Base-by-base conservation (phyloP, 164 flowering plant genomes). In the Piper betle region DNA sequence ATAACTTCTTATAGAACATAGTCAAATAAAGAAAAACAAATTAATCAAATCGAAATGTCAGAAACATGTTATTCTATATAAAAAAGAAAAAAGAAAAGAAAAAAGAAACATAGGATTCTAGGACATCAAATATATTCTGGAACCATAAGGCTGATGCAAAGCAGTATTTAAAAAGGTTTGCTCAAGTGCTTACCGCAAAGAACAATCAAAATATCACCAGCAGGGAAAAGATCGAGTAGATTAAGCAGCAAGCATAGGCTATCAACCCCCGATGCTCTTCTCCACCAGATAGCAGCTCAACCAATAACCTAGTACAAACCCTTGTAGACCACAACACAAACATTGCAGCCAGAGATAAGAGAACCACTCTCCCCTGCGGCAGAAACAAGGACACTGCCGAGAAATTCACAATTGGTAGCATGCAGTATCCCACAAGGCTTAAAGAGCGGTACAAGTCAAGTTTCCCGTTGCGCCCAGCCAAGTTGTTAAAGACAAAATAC, bases 251-350 rank as follows among this genome's bases (percentile, higher is more conserved):
- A 0, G 97, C 90, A 63, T 88, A 91, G 63, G 88, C 83, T 38
- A 91, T 80, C 75, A 91, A 73, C 7, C 94, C 91, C 4, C 84
- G 79, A 64, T 86, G 90, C 74, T 91, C 97, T 4, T 81, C 94
- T 7, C 90, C 92, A 37, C 81, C 81, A n/a, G 75, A 78, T 39
- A 88, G 83, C 40, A 88, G 72, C 66, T 81, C 78, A 46, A 84
- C 88, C 66, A 91, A 59, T 16, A 91, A 83, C 55, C 80, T 62
- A 0, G 97, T 81, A 38, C 88, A 84, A 56, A 75, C 84, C 71
- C 96, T 77, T 0, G 96, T 80, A 7, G 94, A 76, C 96, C 96
- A 91, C 17, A 84, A 13, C 69, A 86, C 96, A 40, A 86, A 85
- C 25, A 79, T 65, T 15, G 73, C 86, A 0, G 82, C 79, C 55